Conservation (phyloP, 2,329 filamentous ascomycete species). For the Coniochaeta prunicola region DNA sequence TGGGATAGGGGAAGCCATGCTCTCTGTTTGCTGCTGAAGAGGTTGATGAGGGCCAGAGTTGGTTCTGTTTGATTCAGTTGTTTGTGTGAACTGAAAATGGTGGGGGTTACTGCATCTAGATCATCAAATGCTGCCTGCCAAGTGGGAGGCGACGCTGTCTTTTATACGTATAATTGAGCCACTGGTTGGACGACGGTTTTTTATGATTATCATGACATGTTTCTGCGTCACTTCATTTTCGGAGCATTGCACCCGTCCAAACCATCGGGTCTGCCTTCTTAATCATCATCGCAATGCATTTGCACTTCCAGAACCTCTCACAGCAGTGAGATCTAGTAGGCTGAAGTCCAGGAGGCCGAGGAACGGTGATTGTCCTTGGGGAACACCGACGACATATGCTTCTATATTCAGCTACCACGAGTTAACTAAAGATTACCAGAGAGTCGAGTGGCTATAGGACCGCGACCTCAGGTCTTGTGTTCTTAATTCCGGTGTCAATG, state of each 20-base stretch:
- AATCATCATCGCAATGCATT: not conserved
- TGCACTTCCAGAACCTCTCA: not conserved
- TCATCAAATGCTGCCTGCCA: not conserved
- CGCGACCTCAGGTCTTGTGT: not conserved
- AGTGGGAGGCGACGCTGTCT: not conserved
- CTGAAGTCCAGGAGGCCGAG: not conserved
- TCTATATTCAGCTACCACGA: not conserved
- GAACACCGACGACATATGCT: not conserved
- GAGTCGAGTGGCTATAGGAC: not conserved
- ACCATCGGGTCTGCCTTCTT: not conserved
- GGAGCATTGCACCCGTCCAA: not conserved
- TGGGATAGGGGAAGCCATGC: slow-evolving; percentile 9
- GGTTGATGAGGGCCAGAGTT: not conserved
- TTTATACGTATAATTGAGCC: not conserved
- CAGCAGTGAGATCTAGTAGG: not conserved
- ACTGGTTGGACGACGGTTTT: not conserved
- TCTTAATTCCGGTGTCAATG: slow-evolving; percentile 3
- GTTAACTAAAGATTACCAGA: too few relatives aligned
- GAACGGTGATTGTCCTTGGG: slow-evolving; percentile 1
- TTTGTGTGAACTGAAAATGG: not conserved
- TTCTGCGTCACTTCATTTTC: not conserved
- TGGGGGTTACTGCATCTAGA: not conserved
- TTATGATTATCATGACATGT: not conserved
- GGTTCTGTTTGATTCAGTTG: not conserved
- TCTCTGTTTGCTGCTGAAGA: not conserved